Evolutionary conservation across 2,329 filamentous ascomycete species (phyloP), one percentile per base, ranked within the genome.

Genomic region (Claviceps pazoutovae): DNA sequence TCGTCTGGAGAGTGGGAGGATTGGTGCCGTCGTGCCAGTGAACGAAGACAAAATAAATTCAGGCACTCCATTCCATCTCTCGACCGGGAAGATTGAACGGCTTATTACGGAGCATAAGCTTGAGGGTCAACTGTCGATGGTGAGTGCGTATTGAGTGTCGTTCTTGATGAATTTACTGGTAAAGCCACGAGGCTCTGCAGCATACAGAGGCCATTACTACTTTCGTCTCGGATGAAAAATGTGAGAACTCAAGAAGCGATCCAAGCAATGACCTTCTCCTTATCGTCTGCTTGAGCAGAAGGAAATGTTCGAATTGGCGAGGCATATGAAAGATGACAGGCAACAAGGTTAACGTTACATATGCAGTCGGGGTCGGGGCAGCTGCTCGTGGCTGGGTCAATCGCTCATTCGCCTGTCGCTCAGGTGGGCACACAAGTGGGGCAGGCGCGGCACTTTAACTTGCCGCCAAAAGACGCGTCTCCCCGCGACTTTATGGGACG

Each of bases 401-500:
- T 36, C 37, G 30, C 5, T 37, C 17, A 50, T 39, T 44, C 9
- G 19, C 7, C n/a, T 14, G n/a, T n/a, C 16, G 21, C n/a, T 19
- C 23, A n/a, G 11, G 30, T 34, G 30, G 30, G 30, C 30, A 34
- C 9, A 4, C 9, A 34, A 34, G 50, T 51, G 50, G 45, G 44
- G 11, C 51, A 26, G 51, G 53, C 53, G 49, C 53, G 46, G 52
- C 53, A 56, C 53, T 54, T 59, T 55, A 56, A 57, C 53, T 39
- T 46, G 23, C 36, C 49, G 34, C 51, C 49, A 36, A 41, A 53
- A 55, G 57, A 58, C 57, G 58, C 57, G 59, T 59, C 57, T 56
- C 54, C 53, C 16, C 42, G 38, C 23, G 34, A 41, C 36, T 37
- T n/a, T 49, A 9, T 36, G 26, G 6, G 46, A 54, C 54, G 54